A percentile compares a stretch with the other conserved stretches of the same genome.
These are phyloP conservation scores for Claviceps digitariae DNA, from an alignment of 2,329 filamentous ascomycete genomes.

Conservation along the genomic window DNA sequence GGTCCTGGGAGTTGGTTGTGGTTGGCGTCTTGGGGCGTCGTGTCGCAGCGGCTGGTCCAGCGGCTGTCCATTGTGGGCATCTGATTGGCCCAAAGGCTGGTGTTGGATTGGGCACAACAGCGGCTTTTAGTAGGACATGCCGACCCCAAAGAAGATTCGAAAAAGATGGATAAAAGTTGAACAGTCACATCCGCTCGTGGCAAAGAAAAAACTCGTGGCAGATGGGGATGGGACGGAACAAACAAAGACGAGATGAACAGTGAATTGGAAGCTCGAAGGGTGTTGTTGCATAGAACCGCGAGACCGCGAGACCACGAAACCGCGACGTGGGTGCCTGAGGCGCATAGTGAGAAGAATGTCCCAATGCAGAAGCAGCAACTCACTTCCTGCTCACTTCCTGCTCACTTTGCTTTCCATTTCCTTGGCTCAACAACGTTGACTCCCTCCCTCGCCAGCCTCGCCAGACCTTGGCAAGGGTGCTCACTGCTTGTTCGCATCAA, in stretches of 20 bases:
- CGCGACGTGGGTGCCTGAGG: slow-evolving; percentile 6
- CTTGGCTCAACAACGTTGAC: too few relatives aligned
- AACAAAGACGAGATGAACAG: background rate
- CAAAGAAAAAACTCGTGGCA: background rate
- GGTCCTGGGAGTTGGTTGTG: background rate
- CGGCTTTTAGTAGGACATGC: background rate
- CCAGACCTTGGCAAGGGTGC: background rate
- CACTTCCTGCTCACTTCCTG: slow-evolving; percentile 6
- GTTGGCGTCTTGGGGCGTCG: background rate
- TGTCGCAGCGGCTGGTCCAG: slow-evolving; percentile 3
- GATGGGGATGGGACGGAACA: background rate
- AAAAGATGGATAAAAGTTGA: background rate
- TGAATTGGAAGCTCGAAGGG: background rate
- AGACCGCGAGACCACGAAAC: too few relatives aligned
- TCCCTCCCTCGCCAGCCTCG: too few relatives aligned
- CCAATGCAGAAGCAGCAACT: slow-evolving; percentile 6
- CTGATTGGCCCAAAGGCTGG: slow-evolving; percentile 1
- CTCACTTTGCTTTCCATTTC: background rate
- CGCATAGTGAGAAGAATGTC: background rate
- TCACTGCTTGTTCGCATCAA: background rate
- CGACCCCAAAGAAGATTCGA: background rate
- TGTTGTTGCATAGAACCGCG: background rate
- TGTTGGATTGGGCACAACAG: background rate
- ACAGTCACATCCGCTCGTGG: background rate
- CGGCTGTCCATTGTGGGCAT: slow-evolving; percentile 3